Evolutionary conservation across 139 green algal species (phyloP).

Genomic region (Limnomonas spitsbergensis): DNA sequence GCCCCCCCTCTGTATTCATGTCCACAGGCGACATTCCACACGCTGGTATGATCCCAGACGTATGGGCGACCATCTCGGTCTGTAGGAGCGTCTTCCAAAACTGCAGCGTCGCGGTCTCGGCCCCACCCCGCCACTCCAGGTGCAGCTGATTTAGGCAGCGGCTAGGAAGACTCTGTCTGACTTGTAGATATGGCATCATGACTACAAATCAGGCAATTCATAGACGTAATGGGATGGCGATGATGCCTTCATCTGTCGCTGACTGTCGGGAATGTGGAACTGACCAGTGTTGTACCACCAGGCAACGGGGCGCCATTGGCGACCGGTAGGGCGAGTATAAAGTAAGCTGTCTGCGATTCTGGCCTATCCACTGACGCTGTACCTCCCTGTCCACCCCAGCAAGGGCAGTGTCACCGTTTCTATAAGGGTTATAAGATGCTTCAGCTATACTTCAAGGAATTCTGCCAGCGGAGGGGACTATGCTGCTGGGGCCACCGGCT

Average conservation of each 20-base stretch:
- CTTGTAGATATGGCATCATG: neutral
- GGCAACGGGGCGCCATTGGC: no score
- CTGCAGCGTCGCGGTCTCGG: conserved; percentile 26
- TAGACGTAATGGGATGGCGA: no score
- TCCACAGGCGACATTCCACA: conserved; percentile 13
- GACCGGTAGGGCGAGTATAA: no score
- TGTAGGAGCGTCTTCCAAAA: neutral
- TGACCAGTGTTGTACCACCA: neutral
- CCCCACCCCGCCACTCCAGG: conserved; percentile 36
- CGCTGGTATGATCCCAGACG: conserved; percentile 12
- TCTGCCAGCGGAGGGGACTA: no score
- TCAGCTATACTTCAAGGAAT: no score
- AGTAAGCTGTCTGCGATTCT: no score
- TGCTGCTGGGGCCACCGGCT: no score
- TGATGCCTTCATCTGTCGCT: neutral
- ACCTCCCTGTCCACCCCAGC: no score
- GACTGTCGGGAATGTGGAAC: neutral
- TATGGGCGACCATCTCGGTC: neutral
- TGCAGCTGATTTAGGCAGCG: neutral
- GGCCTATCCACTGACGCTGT: no score
- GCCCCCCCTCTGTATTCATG: neutral
- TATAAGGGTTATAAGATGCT: no score
- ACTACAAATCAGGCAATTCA: neutral
- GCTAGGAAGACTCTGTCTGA: neutral
- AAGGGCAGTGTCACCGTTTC: no score